phyloP scores from a whole-genome alignment of 2,329 filamentous ascomycete species.

The Xylaria sp. region DNA sequence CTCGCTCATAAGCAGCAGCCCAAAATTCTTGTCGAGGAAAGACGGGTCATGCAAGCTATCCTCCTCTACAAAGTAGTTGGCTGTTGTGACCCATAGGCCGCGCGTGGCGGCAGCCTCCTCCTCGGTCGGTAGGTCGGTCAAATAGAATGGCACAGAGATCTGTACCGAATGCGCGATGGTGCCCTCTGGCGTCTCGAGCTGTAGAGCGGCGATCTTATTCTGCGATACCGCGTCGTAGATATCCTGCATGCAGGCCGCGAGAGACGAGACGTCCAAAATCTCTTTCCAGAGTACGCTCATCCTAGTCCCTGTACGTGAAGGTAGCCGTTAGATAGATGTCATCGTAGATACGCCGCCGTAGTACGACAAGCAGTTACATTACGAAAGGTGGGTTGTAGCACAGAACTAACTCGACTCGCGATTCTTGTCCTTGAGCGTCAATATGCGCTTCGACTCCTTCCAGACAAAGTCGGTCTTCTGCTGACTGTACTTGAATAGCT shows the following conservation, averaged over 20 bases:
- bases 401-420: slow-evolving; percentile 65
- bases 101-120: slow-evolving; percentile 73
- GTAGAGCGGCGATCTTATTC: slow-evolving; percentile 86
- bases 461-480: slow-evolving; percentile 90
- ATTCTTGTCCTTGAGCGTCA: slow-evolving; percentile 83
- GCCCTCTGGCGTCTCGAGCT: slow-evolving; percentile 73
- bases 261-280: slow-evolving; percentile 76
- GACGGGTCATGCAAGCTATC: slow-evolving; percentile 74
- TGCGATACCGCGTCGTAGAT: slow-evolving; percentile 84
- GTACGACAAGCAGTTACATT: background rate
- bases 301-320: slow-evolving; percentile 58
- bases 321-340: slow-evolving; percentile 23
- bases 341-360: background rate
- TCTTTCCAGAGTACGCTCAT: slow-evolving; percentile 76
- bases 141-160: slow-evolving; percentile 74
- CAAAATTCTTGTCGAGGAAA: slow-evolving; percentile 86
- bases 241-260: slow-evolving; percentile 84
- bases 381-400: background rate
- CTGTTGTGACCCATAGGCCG: slow-evolving; percentile 88
- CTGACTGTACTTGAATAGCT: slow-evolving; percentile 92
- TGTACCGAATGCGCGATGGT: slow-evolving; percentile 71
- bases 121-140: slow-evolving; percentile 76
- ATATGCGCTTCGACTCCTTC: slow-evolving; percentile 86
- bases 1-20: slow-evolving; percentile 84
- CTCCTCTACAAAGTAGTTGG: slow-evolving; percentile 77